Conservation (phyloP, 345 rosid species). For the Trapa bicornis region DNA sequence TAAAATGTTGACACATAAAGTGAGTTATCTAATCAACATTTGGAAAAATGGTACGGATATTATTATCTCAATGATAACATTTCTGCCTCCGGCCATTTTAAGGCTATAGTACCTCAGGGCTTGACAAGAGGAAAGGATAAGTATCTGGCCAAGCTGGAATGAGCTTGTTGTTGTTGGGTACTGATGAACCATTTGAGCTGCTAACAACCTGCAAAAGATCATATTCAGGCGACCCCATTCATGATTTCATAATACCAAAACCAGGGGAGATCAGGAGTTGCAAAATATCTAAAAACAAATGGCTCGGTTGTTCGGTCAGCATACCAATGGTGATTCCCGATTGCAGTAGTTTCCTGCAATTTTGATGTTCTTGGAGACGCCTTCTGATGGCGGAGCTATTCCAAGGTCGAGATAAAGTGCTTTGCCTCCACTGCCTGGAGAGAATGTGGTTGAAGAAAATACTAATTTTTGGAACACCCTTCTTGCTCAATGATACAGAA, state of each 20-base stretch:
- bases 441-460: too few relatives aligned
- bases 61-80: too few relatives aligned
- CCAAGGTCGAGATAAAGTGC: constrained; percentile 54
- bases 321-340: background rate
- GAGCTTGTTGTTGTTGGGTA: constrained; percentile 6
- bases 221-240: background rate
- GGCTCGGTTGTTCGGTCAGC: too few relatives aligned
- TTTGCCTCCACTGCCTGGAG: constrained; percentile 23
- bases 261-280: background rate
- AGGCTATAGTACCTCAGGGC: constrained; percentile 22
- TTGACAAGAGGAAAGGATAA: constrained; percentile 16
- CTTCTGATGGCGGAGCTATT: constrained; percentile 22
- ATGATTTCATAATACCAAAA: too few relatives aligned
- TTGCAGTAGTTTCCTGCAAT: constrained; percentile 7
- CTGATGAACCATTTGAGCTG: constrained; percentile 11
- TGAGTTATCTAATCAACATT: too few relatives aligned
- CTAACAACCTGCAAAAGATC: constrained; percentile 16
- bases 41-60: too few relatives aligned
- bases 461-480: too few relatives aligned
- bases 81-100: too few relatives aligned
- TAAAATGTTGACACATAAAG: too few relatives aligned
- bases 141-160: constrained; percentile 16
- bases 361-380: constrained; percentile 7
- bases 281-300: too few relatives aligned
- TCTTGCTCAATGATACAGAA: too few relatives aligned